Base-by-base conservation (phyloP, 306 rosid genomes). In the Vicia faba region DNA sequence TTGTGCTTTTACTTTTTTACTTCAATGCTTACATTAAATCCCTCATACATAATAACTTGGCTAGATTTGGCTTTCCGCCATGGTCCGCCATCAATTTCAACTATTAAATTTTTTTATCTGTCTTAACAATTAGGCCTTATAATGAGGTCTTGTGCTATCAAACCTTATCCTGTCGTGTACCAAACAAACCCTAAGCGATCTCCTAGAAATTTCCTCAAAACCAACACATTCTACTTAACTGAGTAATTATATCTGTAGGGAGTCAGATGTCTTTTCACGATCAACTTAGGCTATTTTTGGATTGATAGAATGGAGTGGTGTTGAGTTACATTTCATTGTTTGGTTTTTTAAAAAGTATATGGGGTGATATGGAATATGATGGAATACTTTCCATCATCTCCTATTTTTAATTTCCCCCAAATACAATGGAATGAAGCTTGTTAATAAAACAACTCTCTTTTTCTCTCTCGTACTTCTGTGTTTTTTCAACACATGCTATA, bases 21-120 rank as follows among this genome's bases (percentile, higher is more conserved):
- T 9, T 48, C 15, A 31, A 18, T 75, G 62, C 26, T 68, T 72
- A 11, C 54, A 23, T 63, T n/a, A 41, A 63, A 4, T 19, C n/a
- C 68, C 23, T 63, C 36, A 58, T 33, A 29, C 18, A 19, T 16
- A 29, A 65, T 46, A 44, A 64, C 44, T 26, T 7, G 25, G 69
- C 23, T 44, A 4, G 8, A 25, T 62, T 12, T 31, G 38, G 38
- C 38, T 33, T 33, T 33, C 38, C 2, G 8, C 8, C 9, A 33
- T 33, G 38, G 9, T 33, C 38, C 2, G 38, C 9, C 38, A 33
- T 33, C 38, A 33, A 33, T 33, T 33, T 33, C 38, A 7, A 33
- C 38, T 33, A 7, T 7, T 25, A 1, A 11, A 10, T 5, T 36
- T 16, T 38, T 36, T 36, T 5, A n/a, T 19, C 66, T 11, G 45